Base-by-base conservation (phyloP, 345 rosid species). In the Eucalyptus regnans region DNA sequence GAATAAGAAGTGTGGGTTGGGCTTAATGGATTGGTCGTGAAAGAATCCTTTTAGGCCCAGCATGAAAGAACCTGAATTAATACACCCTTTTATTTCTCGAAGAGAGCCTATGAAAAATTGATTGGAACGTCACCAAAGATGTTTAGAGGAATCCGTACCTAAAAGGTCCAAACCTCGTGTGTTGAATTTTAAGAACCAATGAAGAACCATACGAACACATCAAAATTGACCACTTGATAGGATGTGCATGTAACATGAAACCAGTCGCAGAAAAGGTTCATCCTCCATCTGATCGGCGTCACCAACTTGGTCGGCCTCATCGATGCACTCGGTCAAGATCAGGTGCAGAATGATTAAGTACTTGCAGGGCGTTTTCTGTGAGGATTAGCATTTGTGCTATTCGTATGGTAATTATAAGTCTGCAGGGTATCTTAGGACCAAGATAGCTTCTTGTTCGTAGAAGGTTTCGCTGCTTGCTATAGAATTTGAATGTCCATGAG, bases 251-350 rank as follows among this genome's bases (percentile, higher is more conserved):
- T 10, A 37, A 27, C 46, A 20, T 18, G 14, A 37, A 20, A 76
- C 4, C 10, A 3, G 58, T 52, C 5, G 10, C 58, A 52, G 25
- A 52, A 52, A 52, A 52, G 25, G 41, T 15, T n/a, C 20, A 2
- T 86, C 60, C 87, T 89, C 79, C 92, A 86, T 31, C 60, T 90
- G 76, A 89, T 90, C 46, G 91, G 92, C 20, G 92, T 90, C 50
- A 91, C 91, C 27, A 91, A 92, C 71, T 88, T 89, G 88, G 50
- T 91, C 18, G 88, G 91, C 68, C 90, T 92, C 54, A 89, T 90
- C 3, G 89, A 89, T 9, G 88, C 88, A 49, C 91, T 91, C 3
- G 89, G 89, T 44, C 60, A 86, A 88, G 83, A 76, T 37, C 48
- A 76, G 83, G 83, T 10, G 27, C 27, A 29, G 16, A 62, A 62